Percentiles rank a stretch among this genome's conserved stretches.
Conservation (phyloP, 176 grass and related monocot genomes). For the Phoenix roebelenii region DNA sequence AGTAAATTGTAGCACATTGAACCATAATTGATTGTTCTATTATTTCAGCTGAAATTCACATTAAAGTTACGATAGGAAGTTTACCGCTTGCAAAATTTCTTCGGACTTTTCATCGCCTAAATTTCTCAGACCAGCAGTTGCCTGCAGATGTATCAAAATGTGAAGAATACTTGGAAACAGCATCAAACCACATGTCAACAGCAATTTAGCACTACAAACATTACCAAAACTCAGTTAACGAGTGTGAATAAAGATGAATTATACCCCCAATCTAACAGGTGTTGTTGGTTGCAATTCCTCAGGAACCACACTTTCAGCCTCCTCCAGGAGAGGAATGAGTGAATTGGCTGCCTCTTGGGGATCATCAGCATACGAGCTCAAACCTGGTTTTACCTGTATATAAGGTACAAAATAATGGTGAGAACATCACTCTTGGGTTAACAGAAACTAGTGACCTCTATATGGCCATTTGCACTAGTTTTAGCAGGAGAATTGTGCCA, state of each 20-base stretch:
- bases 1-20: not conserved
- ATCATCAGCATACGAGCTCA: conserved; percentile 37
- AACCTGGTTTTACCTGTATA: conserved; percentile 25
- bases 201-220: too few relatives aligned
- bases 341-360: conserved; percentile 29
- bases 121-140: conserved; percentile 33
- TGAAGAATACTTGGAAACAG: too few relatives aligned
- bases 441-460: too few relatives aligned
- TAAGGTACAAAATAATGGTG: too few relatives aligned
- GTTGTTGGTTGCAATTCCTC: conserved; percentile 3
- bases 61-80: not conserved
- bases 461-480: too few relatives aligned
- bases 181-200: too few relatives aligned
- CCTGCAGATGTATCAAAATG: conserved; percentile 14
- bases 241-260: not conserved
- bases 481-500: too few relatives aligned
- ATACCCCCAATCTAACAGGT: conserved; percentile 44
- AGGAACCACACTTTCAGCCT: conserved; percentile 35
- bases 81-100: conserved; percentile 39
- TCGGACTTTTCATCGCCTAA: conserved; percentile 28
- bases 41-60: not conserved
- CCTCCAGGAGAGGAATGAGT: conserved; percentile 26
- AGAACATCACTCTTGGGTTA: too few relatives aligned
- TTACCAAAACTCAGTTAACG: not conserved
- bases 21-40: not conserved